Percentiles rank a stretch among this genome's conserved stretches.
Evolutionary conservation across 495 filamentous ascomycete species (phyloP).

Genomic region (Ramalina intermedia): DNA sequence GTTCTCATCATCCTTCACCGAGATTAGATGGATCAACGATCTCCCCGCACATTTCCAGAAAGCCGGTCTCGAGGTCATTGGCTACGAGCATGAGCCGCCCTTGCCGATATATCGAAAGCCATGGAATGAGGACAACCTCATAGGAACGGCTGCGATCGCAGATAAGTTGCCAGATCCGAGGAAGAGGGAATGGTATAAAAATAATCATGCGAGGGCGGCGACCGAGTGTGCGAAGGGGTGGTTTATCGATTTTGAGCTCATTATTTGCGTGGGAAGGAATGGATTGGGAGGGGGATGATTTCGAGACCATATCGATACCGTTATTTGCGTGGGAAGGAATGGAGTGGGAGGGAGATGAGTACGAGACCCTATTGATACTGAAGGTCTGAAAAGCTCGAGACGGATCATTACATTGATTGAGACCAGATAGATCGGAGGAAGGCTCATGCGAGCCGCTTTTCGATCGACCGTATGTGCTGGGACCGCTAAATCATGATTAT

Average conservation of each 20-base stretch:
- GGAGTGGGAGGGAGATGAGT: no score
- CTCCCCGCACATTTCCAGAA: conserved; percentile 1
- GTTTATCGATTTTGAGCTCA: conserved; percentile 5
- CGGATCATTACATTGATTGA: no score
- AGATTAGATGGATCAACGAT: conserved; percentile 3
- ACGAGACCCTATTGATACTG: no score
- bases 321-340: conserved; percentile 6
- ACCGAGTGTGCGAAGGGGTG: conserved; percentile 1
- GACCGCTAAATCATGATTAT: no score
- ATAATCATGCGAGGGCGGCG: background rate
- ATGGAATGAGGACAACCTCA: conserved; percentile 6
- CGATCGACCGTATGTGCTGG: no score
- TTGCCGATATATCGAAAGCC: conserved; percentile 6
- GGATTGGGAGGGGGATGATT: no score
- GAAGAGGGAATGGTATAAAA: background rate
- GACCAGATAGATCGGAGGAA: no score
- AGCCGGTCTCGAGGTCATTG: conserved; percentile 1
- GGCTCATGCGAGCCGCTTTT: no score
- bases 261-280: conserved; percentile 6
- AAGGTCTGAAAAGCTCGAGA: no score
- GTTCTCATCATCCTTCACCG: background rate
- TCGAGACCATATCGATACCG: no score
- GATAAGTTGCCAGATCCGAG: background rate
- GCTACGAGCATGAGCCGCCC: background rate
- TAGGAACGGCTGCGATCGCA: background rate